Percentiles rank a stretch among this genome's conserved stretches.
These are phyloP conservation scores for Achlya hypogyna DNA, from an alignment of 352 stramenopile genomes.

Conservation along the genomic window DNA sequence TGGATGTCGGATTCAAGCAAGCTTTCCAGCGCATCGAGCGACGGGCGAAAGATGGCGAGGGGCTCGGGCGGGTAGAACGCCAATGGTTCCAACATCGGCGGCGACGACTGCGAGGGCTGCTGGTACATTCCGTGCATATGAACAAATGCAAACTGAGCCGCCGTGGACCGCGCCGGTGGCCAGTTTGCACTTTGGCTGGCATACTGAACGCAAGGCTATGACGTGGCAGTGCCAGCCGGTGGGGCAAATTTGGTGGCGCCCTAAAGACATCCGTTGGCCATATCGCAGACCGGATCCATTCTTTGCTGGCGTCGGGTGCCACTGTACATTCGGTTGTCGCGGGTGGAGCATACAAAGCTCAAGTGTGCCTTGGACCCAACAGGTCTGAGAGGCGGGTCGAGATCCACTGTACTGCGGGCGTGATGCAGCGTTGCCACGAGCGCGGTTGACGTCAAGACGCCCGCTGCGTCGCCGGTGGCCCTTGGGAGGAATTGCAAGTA, in stretches of 20 bases:
- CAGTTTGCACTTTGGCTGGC: background rate
- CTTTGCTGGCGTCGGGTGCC: background rate
- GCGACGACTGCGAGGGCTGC: background rate
- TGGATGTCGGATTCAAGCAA: background rate
- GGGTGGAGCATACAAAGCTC: background rate
- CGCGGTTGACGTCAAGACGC: background rate
- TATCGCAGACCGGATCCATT: background rate
- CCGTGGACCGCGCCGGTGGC: background rate
- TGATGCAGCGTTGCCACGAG: background rate
- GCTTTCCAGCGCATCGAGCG: background rate
- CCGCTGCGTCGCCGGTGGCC: background rate
- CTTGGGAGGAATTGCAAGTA: too few species aligned
- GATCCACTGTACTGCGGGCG: background rate
- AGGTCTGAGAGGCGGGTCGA: too few species aligned
- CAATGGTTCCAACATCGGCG: background rate
- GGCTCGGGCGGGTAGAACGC: background rate
- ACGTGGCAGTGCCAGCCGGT: background rate
- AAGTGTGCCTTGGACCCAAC: too few species aligned
- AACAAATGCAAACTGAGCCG: background rate
- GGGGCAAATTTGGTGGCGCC: background rate
- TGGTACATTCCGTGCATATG: background rate
- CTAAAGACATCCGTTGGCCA: background rate
- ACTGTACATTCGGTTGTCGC: background rate
- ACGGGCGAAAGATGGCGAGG: background rate
- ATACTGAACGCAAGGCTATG: background rate